phyloP scores from a whole-genome alignment of 208 protist genomes.

The Trypanosoma platydactyli region DNA sequence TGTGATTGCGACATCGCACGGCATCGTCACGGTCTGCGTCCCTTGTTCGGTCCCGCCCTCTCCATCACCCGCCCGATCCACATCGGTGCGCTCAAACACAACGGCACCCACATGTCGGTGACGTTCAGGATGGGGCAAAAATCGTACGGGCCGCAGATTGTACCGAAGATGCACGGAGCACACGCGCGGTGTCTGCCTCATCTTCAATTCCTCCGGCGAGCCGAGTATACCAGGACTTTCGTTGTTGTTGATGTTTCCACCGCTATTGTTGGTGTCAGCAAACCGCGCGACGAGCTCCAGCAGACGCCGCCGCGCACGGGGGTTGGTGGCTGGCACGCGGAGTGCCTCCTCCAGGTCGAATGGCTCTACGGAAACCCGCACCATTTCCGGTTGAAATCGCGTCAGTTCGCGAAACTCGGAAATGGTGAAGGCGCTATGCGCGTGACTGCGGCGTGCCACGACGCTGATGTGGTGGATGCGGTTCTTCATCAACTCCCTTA shows the following conservation, averaged over 20 bases:
- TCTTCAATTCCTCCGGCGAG: no score
- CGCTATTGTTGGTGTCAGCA: not conserved
- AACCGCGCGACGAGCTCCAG: conserved; percentile 79
- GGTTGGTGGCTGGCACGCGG: conserved; percentile 27
- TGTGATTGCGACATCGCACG: conserved; percentile 85
- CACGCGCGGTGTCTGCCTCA: conserved; percentile 16
- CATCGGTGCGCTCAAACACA: conserved; percentile 62
- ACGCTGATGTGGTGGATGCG: conserved; percentile 73
- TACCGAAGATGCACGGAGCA: conserved; percentile 78
- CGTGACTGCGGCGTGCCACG: conserved; percentile 86
- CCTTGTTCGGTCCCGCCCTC: conserved; percentile 1
- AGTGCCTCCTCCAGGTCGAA: conserved; percentile 61
- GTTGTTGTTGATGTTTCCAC: not conserved
- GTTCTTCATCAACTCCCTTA: conserved; percentile 79
- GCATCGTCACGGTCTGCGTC: conserved; percentile 50
- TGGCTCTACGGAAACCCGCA: conserved; percentile 63
- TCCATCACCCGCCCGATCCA: conserved; percentile 8
- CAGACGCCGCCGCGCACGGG: conserved; percentile 74
- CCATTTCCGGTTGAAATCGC: conserved; percentile 54
- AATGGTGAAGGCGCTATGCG: conserved; percentile 93
- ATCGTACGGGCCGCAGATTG: conserved; percentile 56
- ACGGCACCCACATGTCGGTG: conserved; percentile 66
- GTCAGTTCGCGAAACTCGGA: conserved; percentile 96
- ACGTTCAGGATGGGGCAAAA: conserved; percentile 51
- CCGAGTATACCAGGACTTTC: not conserved